These are phyloP conservation scores for Cystobasidium tubakii DNA, from an alignment of 768 basidiomycete species.

Conservation along the genomic window DNA sequence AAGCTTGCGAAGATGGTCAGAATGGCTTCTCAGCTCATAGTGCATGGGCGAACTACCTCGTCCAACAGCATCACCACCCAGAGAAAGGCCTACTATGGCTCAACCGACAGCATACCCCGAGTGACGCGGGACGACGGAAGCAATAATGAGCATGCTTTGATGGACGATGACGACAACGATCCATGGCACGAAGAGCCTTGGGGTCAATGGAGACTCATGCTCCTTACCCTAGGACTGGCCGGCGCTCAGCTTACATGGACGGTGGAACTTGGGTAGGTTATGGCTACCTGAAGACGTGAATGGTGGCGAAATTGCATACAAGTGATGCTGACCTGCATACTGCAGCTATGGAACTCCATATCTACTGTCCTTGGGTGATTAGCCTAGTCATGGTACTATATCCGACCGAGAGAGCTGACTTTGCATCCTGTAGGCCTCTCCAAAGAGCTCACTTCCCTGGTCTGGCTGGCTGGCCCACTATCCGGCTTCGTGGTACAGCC, in stretches of 20 bases:
- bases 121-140: not conserved
- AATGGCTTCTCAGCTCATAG: constrained; percentile 22
- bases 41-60: not conserved
- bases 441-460: constrained; percentile 48
- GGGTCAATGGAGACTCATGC: constrained; percentile 48
- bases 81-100: constrained; percentile 18
- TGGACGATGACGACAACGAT: constrained; percentile 31
- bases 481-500: constrained; percentile 93
- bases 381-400: not conserved
- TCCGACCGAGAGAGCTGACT: not conserved
- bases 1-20: constrained; percentile 33
- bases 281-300: not conserved
- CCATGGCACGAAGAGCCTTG: constrained; percentile 40
- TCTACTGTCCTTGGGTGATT: constrained; percentile 56
- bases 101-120: constrained; percentile 9
- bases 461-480: constrained; percentile 84
- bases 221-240: constrained; percentile 71
- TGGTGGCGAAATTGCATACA: constrained; percentile 3
- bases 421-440: constrained; percentile 1
- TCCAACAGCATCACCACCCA: not conserved
- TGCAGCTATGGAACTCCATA: constrained; percentile 91
- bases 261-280: constrained; percentile 76
- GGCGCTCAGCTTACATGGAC: constrained; percentile 95
- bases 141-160: not conserved
- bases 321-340: constrained; percentile 24